Base-by-base conservation (phyloP, 2,329 filamentous ascomycete genomes). In the Metarhizium anisopliae region DNA sequence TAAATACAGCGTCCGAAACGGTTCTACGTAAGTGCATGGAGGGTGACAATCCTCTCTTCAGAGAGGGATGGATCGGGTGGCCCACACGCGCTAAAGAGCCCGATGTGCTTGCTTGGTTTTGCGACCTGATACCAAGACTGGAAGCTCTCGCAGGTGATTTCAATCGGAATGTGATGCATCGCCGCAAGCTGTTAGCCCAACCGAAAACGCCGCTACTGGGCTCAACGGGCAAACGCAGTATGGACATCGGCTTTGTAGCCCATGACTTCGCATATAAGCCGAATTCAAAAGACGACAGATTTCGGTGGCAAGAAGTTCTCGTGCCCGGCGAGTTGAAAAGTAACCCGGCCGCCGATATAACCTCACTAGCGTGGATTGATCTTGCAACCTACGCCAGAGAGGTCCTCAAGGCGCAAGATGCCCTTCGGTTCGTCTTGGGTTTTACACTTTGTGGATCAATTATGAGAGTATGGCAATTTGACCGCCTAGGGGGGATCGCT, bases 311-410 rank as follows among this genome's bases (percentile, higher is more conserved):
- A 6, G 66, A 76, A 47, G 72, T 79, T 53, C 67, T 78, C 13
- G 62, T 78, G 45, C 68, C 70, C 4, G 70, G 74, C 57, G 73
- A 77, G 62, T 65, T 79, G 2, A 77, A 78, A 64, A 74, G 71
- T 60, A 77, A 78, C 57, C 70, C 62, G n/a, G 59, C 57, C 8
- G 67, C 70, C 20, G 35, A 36, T 36, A 36, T 36, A 36, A 36
- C 63, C 47, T 74, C 66, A 7, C 74, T 40, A 3, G 62, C 67
- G 52, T 72, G 66, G 67, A 62, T 71, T 58, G 70, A 77, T 60
- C 61, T 77, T 2, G 70, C 61, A n/a, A 70, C 62, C 58, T 78
- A 77, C 61, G 70, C 67, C 0, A 71, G 69, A 55, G 72, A 77
- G 61, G 68, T 76, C 3, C 64, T 77, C 38, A 59, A 65, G 29